These are phyloP conservation scores for Alternaria ethzedia DNA, from an alignment of 2,329 filamentous ascomycete species.

Conservation along the genomic window DNA sequence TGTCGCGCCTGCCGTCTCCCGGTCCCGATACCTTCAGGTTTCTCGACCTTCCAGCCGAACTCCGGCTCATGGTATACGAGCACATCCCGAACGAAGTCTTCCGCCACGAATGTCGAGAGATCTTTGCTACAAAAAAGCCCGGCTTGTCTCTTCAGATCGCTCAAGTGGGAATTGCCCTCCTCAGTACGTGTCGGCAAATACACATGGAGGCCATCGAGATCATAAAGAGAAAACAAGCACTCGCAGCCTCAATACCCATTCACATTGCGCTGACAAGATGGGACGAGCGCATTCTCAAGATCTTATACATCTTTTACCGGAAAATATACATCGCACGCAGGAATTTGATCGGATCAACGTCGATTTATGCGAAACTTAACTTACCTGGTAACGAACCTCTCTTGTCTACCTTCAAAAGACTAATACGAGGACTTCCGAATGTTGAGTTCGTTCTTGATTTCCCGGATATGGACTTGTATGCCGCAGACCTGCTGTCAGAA, in stretches of 20 bases:
- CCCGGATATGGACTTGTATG: neutral
- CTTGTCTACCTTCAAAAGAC: neutral
- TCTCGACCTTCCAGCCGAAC: conserved; percentile 6
- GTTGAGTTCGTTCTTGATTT: neutral
- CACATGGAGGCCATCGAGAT: neutral
- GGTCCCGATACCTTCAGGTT: neutral
- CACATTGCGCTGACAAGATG: neutral
- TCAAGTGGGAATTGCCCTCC: neutral
- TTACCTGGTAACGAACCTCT: neutral
- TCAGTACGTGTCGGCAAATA: neutral
- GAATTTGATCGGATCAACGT: neutral
- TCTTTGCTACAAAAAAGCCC: neutral
- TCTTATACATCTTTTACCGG: neutral
- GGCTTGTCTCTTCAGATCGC: neutral
- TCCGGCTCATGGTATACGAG: conserved; percentile 10
- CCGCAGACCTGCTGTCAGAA: neutral
- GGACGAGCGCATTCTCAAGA: neutral
- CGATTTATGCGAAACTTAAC: neutral
- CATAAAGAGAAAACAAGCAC: neutral
- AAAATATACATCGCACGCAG: neutral
- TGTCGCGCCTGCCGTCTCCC: neutral
- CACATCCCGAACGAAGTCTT: neutral
- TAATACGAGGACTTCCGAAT: neutral
- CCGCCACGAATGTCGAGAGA: neutral
- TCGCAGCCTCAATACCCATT: neutral